phyloP scores from a whole-genome alignment of 148 eudicot genomes.

The Nepenthes mirabilis region DNA sequence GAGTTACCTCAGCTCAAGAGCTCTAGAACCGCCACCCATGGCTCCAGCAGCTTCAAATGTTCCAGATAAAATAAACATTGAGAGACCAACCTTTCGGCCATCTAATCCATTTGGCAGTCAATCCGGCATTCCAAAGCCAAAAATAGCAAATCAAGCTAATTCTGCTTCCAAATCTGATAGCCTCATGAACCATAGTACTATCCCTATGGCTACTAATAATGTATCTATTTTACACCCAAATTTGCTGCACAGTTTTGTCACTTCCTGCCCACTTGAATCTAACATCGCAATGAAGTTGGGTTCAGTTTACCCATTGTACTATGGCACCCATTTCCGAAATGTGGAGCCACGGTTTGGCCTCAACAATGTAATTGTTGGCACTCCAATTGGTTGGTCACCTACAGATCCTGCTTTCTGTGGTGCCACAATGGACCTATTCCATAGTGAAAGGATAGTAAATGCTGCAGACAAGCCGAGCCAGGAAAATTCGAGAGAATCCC shows the following conservation, averaged over 20 bases:
- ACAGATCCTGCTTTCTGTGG: constrained; percentile 27
- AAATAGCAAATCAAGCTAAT: constrained; percentile 14
- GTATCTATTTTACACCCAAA: constrained; percentile 17
- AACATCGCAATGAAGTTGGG: constrained; percentile 21
- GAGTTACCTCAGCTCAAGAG: constrained; percentile 58
- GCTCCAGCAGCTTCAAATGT: constrained; percentile 15
- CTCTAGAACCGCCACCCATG: constrained; percentile 21
- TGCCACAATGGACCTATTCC: constrained; percentile 25
- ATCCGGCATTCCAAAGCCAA: constrained; percentile 19
- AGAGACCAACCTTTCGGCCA: constrained; percentile 21
- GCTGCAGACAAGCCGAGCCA: constrained; percentile 10
- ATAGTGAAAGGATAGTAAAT: constrained; percentile 10
- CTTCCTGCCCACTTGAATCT: constrained; percentile 17
- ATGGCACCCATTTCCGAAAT: constrained; percentile 32
- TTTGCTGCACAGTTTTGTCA: constrained; percentile 14
- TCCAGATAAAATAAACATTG: constrained; percentile 14
- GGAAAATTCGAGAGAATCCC: constrained; percentile 14
- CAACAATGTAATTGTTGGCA: constrained; percentile 49
- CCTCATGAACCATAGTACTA: constrained; percentile 14
- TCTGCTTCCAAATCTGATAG: constrained; percentile 17
- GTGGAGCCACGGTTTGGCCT: constrained; percentile 20
- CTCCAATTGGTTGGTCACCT: constrained; percentile 44
- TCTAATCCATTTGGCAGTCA: constrained; percentile 21
- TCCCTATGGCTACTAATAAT: constrained; percentile 14
- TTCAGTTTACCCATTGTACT: constrained; percentile 62